phyloP scores from a whole-genome alignment of 1,139 yeast genomes.

The Suzukiozyma palmioleophila region DNA sequence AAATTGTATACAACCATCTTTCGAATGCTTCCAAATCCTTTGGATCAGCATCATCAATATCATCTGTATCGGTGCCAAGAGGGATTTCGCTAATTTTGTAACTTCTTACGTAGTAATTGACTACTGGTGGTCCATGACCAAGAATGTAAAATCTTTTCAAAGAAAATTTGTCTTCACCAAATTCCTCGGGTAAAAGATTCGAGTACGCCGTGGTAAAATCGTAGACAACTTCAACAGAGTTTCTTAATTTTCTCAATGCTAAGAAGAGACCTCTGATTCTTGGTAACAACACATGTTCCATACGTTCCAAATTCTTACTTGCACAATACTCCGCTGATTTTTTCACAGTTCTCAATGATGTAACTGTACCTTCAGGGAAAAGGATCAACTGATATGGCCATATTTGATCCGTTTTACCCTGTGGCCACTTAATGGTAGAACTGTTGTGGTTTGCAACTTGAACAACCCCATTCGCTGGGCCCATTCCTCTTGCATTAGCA shows the following conservation, averaged over 20 bases:
- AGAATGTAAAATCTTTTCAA: constrained; percentile 57
- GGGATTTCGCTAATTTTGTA: constrained; percentile 63
- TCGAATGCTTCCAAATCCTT: constrained; percentile 52
- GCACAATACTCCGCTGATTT: constrained; percentile 56
- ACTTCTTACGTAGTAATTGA: constrained; percentile 62
- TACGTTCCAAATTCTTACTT: constrained; percentile 42
- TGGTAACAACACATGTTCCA: constrained; percentile 72
- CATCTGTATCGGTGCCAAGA: constrained; percentile 44
- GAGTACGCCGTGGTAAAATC: constrained; percentile 83
- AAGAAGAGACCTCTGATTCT: constrained; percentile 75
- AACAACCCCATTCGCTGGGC: constrained; percentile 47
- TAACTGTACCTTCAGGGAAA: constrained; percentile 95
- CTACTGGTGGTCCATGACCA: constrained; percentile 67
- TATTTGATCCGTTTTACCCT: constrained; percentile 26
- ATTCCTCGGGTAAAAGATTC: constrained; percentile 57
- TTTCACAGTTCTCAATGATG: constrained; percentile 59
- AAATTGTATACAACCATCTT: constrained; percentile 68
- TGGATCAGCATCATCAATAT: constrained; percentile 41
- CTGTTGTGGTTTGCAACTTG: constrained; percentile 26
- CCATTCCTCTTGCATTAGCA: constrained; percentile 48
- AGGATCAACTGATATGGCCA: constrained; percentile 57
- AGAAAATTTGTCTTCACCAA: constrained; percentile 76
- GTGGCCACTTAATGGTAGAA: constrained; percentile 33
- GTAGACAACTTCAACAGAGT: constrained; percentile 64
- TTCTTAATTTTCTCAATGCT: constrained; percentile 53